Evolutionary conservation across 805 yeast genomes (phyloP).

Genomic region (Peterozyma xylosa): DNA sequence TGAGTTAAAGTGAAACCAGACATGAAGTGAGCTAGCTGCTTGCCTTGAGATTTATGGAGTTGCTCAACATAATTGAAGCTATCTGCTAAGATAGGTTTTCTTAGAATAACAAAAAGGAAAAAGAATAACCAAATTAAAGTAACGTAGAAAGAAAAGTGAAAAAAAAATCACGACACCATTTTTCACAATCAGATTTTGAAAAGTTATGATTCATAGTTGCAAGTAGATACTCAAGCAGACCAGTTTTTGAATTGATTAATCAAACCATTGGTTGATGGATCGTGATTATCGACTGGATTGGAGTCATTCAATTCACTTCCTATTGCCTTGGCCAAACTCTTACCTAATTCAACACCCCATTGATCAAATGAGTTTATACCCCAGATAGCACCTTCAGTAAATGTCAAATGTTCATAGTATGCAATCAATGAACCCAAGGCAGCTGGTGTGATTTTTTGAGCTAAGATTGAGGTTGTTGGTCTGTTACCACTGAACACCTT

Average conservation of each 20-base stretch:
- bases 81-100: too few species aligned
- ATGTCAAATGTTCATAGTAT: slow-evolving; percentile 95
- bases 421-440: slow-evolving; percentile 94
- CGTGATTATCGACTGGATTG: slow-evolving; percentile 59
- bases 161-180: not conserved
- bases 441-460: slow-evolving; percentile 95
- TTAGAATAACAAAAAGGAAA: not conserved
- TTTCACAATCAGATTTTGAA: not conserved
- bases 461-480: slow-evolving; percentile 96
- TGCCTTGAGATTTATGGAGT: too few species aligned
- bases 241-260: slow-evolving; percentile 94
- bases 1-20: too few species aligned
- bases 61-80: too few species aligned
- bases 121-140: not conserved
- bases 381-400: slow-evolving; percentile 99
- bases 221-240: slow-evolving; percentile 24
- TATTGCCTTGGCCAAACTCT: slow-evolving; percentile 93
- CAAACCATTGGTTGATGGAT: slow-evolving; percentile 84
- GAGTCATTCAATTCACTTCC: slow-evolving; percentile 77
- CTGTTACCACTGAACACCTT: slow-evolving; percentile 97
- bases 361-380: slow-evolving; percentile 99
- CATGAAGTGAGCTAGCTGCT: too few species aligned
- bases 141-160: not conserved
- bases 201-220: too few species aligned
- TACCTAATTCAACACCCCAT: slow-evolving; percentile 99